Evolutionary conservation across 2,329 filamentous ascomycete genomes (phyloP).

Genomic region (Monilinia polystroma): DNA sequence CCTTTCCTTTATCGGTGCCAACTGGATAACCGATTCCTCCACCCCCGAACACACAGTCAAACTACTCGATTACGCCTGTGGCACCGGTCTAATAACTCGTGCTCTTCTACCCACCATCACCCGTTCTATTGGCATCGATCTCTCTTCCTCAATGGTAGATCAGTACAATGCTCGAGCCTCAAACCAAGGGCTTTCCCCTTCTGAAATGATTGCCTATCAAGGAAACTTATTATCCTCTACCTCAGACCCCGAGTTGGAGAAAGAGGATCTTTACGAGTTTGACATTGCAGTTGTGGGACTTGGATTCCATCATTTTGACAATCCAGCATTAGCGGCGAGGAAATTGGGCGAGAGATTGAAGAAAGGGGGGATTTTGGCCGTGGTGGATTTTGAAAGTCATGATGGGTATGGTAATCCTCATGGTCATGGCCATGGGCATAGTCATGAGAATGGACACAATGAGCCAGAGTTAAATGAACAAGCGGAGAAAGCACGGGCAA

Average conservation of each 20-base stretch:
- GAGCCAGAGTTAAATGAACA: constrained; percentile 2
- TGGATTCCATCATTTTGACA: constrained; percentile 66
- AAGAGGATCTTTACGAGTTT: constrained; percentile 62
- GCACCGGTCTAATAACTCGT: constrained; percentile 54
- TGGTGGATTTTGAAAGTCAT: constrained; percentile 66
- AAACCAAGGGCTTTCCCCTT: constrained; percentile 51
- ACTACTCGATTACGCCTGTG: constrained; percentile 75
- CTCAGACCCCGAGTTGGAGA: not conserved
- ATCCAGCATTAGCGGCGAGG: constrained; percentile 59
- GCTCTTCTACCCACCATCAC: constrained; percentile 60
- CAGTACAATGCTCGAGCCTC: constrained; percentile 62
- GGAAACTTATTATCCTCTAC: constrained; percentile 54
- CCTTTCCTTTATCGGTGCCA: constrained; percentile 61
- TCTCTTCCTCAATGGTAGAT: constrained; percentile 68
- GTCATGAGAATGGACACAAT: constrained; percentile 32
- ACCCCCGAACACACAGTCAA: not conserved
- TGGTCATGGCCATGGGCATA: constrained; percentile 30
- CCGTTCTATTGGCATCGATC: constrained; percentile 65
- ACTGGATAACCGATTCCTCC: constrained; percentile 44
- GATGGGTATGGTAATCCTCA: constrained; percentile 30
- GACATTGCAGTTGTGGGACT: constrained; percentile 64
- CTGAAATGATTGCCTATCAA: constrained; percentile 56
- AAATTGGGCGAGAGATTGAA: constrained; percentile 61
- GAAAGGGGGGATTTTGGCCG: constrained; percentile 64
- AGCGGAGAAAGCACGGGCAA: constrained; percentile 45